These are phyloP conservation scores for Asterophora parasitica DNA, from an alignment of 768 basidiomycete species.

Conservation along the genomic window DNA sequence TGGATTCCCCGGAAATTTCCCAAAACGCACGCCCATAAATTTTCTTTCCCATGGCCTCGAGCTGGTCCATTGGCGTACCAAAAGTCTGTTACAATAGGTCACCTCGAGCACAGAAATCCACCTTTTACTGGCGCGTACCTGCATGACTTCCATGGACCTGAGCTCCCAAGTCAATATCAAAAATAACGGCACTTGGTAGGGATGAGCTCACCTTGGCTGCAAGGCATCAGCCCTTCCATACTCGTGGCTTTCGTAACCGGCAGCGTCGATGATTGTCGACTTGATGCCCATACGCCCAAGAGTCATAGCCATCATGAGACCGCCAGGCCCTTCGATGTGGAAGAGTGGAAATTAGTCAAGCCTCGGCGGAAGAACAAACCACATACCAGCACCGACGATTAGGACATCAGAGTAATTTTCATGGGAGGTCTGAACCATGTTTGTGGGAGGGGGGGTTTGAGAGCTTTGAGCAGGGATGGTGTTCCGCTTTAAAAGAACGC, in stretches of 20 bases:
- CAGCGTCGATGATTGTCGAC: constrained; percentile 12
- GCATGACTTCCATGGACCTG: constrained; percentile 15
- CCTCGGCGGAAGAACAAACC: not conserved
- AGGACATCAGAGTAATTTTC: constrained; percentile 11
- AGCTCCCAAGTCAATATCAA: not conserved
- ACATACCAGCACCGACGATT: constrained; percentile 14
- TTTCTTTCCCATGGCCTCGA: constrained; percentile 13
- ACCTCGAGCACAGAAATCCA: not conserved
- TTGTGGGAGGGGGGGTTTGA: not conserved
- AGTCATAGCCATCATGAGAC: constrained; percentile 16
- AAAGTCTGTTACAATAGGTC: constrained; percentile 4
- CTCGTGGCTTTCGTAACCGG: constrained; percentile 12
- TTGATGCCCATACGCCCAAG: constrained; percentile 13
- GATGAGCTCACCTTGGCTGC: constrained; percentile 8
- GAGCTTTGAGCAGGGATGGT: not conserved
- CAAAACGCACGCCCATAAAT: constrained; percentile 15
- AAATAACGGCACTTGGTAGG: not conserved
- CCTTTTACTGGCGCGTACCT: not conserved
- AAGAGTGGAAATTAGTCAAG: too few relatives aligned
- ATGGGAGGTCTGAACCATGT: constrained; percentile 13
- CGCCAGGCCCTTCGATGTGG: constrained; percentile 8
- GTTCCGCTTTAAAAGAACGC: constrained; percentile 6
- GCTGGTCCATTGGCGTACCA: constrained; percentile 10
- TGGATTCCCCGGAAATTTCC: constrained; percentile 12
- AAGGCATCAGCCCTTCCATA: constrained; percentile 15